Evolutionary conservation across 306 rosid species (phyloP), one percentile per base, ranked within the genome.

Genomic region (Rubus idaeus): DNA sequence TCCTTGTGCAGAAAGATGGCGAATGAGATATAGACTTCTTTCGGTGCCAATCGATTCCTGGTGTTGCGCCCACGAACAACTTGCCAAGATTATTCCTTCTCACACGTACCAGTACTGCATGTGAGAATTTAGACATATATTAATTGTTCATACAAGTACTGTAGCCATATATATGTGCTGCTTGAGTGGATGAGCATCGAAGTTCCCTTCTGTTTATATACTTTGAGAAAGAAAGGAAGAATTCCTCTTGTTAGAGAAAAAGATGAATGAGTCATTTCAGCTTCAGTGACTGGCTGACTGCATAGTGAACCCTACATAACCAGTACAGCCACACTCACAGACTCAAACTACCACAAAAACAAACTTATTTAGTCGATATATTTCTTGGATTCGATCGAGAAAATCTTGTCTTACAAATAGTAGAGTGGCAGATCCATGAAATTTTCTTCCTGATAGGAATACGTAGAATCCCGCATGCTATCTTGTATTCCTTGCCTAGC

Each of bases 11-110:
- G 70, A 86, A 75, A 79, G 85, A 75, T 72, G 70, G 83, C 69
- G 79, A 81, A 71, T 74, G 79, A 83, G 80, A 79, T 78, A 79
- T 78, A 79, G 70, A 70, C 75, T 73, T 83, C 91, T 83, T 87
- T 80, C 81, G 78, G 83, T 79, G 83, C 81, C 75, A 70, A 73
- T 39, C 50, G 86, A 87, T 49, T 84, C 89, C 88, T 80, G 63
- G 73, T 55, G 86, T 80, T 86, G 86, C 84, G 67, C 64, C 88
- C 92, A 88, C 87, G 13, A 40, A n/a, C 89, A 86, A 85, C 85
- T 85, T 89, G 92, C 53, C 64, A 8, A 67, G 89, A 90, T 92
- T 90, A 90, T 92, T 90, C 97, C 86, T 72, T 82, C 80, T 69
- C 82, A 42, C 79, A 78, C 79, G 37, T 80, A 60, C 74, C 21